Conservation (phyloP, 148 eudicot species). For the Limonium bicolor region DNA sequence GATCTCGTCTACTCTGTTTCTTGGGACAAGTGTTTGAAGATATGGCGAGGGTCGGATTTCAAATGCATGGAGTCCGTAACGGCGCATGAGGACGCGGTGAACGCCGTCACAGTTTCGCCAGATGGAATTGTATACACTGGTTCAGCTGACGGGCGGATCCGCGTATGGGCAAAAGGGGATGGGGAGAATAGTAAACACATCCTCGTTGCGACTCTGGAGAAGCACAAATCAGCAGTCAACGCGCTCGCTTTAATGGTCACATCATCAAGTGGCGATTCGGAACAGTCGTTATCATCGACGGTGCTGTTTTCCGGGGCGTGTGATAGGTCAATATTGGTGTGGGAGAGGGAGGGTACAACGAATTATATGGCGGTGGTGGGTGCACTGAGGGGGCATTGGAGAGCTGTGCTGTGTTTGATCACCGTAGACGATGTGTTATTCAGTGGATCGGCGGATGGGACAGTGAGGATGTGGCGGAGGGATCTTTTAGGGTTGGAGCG, state of each 20-base stretch:
- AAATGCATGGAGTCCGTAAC: conserved; percentile 51
- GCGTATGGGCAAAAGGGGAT: conserved; percentile 33
- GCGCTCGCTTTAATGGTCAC: conserved; percentile 49
- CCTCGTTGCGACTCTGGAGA: conserved; percentile 27
- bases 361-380: conserved; percentile 43
- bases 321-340: conserved; percentile 64
- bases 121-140: conserved; percentile 65
- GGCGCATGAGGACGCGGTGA: conserved; percentile 90
- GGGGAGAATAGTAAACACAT: conserved; percentile 23
- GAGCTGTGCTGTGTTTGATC: conserved; percentile 58
- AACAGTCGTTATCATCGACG: too few species aligned
- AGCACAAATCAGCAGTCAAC: conserved; percentile 64
- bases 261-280: too few species aligned
- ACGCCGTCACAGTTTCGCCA: conserved; percentile 32
- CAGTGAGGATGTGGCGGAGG: conserved; percentile 64
- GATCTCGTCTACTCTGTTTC: conserved; percentile 60
- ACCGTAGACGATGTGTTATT: conserved; percentile 41
- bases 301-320: conserved; percentile 76
- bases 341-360: conserved; percentile 29
- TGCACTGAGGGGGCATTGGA: conserved; percentile 64
- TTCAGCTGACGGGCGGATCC: conserved; percentile 68
- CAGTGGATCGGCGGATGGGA: conserved; percentile 84
- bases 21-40: conserved; percentile 73
- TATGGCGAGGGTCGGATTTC: conserved; percentile 56
- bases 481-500: conserved; percentile 25